Evolutionary conservation across 331 rosid genomes (phyloP).

Genomic region (Arachis monticola): DNA sequence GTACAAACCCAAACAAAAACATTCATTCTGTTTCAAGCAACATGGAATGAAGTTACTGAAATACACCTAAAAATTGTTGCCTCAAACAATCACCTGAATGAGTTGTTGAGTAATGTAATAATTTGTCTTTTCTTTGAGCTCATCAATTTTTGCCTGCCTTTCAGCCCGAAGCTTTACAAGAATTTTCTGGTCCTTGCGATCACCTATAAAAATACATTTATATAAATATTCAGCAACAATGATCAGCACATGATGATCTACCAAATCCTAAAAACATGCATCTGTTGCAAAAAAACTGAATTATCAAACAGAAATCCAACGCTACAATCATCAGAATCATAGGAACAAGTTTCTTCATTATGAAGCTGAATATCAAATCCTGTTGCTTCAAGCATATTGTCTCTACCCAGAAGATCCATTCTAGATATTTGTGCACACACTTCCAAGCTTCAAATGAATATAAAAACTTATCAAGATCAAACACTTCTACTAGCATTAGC

Average conservation of each 20-base stretch:
- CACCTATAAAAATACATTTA: constrained; percentile 62
- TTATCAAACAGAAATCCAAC: constrained; percentile 18
- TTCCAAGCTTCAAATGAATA: constrained; percentile 9
- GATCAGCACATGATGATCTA: constrained; percentile 26
- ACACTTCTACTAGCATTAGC: not conserved
- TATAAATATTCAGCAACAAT: constrained; percentile 25
- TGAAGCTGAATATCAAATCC: constrained; percentile 17
- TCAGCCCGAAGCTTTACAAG: constrained; percentile 84
- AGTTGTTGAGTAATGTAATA: constrained; percentile 96
- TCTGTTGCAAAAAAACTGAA: constrained; percentile 29
- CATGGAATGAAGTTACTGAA: constrained; percentile 24
- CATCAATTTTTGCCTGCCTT: constrained; percentile 93
- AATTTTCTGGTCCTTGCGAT: constrained; percentile 80
- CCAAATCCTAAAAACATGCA: constrained; percentile 12
- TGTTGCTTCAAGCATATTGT: constrained; percentile 22
- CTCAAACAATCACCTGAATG: constrained; percentile 78
- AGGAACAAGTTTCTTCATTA: constrained; percentile 13
- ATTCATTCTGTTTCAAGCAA: not conserved
- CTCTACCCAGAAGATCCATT: constrained; percentile 22
- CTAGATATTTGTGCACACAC: constrained; percentile 2
- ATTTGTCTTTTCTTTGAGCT: constrained; percentile 95
- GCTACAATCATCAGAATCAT: constrained; percentile 19
- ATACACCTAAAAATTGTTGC: constrained; percentile 25
- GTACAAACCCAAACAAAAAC: constrained; percentile 8
- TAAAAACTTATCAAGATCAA: constrained; percentile 1